phyloP scores from a whole-genome alignment of 345 rosid genomes.

The Orychophragmus violaceus region DNA sequence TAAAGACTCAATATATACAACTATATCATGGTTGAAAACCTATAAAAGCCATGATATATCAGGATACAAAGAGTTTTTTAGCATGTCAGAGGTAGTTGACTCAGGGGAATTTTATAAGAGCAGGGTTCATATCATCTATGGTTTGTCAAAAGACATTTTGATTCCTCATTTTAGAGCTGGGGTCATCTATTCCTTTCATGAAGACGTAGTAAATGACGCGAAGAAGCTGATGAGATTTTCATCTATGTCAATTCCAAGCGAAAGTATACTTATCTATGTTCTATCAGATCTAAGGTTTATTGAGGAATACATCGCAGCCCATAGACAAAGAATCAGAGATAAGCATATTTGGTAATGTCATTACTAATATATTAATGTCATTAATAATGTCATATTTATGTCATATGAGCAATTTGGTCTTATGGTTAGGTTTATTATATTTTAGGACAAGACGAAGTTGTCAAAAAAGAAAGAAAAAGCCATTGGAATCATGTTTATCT shows the following conservation, averaged over 20 bases:
- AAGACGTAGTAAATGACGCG: constrained; percentile 58
- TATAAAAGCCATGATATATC: no score
- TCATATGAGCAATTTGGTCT: no score
- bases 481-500: no score
- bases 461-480: no score
- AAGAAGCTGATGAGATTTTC: constrained; percentile 69
- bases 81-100: constrained; percentile 67
- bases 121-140: constrained; percentile 80
- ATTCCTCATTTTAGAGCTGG: constrained; percentile 84
- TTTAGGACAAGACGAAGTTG: no score
- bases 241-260: constrained; percentile 65
- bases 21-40: no score
- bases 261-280: constrained; percentile 64
- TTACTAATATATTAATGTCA: no score
- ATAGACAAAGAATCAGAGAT: constrained; percentile 45
- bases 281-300: constrained; percentile 64
- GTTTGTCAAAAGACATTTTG: constrained; percentile 84
- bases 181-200: constrained; percentile 64
- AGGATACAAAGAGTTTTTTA: constrained; percentile 66
- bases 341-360: constrained; percentile 38
- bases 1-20: no score
- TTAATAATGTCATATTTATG: no score
- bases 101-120: constrained; percentile 58
- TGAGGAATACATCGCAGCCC: constrained; percentile 48
- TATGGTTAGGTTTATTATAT: no score